phyloP scores from a whole-genome alignment of 2,329 filamentous ascomycete species.

The Colletotrichum orbiculare region DNA sequence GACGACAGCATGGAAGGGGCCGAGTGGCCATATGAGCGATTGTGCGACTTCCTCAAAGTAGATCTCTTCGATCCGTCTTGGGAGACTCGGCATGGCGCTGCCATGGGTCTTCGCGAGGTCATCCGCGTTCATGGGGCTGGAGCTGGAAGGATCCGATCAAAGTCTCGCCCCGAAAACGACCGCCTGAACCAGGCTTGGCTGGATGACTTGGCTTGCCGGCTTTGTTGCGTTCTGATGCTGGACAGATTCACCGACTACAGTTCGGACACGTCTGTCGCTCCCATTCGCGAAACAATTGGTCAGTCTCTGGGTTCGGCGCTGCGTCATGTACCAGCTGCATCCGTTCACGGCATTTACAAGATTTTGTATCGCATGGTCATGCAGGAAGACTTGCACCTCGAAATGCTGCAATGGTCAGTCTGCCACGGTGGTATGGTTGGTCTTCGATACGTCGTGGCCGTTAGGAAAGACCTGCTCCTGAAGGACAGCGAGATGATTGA shows the following conservation, averaged over 20 bases:
- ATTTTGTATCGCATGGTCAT: constrained; percentile 92
- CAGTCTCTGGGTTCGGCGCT: constrained; percentile 92
- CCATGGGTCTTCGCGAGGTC: constrained; percentile 93
- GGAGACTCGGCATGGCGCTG: constrained; percentile 96
- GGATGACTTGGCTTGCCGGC: constrained; percentile 92
- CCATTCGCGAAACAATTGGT: constrained; percentile 93
- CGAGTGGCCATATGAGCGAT: constrained; percentile 93
- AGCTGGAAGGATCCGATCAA: constrained; percentile 81
- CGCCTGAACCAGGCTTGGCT: constrained; percentile 85
- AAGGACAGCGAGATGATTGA: constrained; percentile 89
- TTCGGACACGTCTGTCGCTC: constrained; percentile 95
- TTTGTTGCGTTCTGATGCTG: constrained; percentile 96
- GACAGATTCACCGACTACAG: constrained; percentile 98
- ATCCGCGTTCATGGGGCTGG: constrained; percentile 91
- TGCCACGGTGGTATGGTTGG: constrained; percentile 99
- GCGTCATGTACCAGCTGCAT: constrained; percentile 81
- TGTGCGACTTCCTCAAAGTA: constrained; percentile 93
- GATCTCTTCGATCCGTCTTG: constrained; percentile 94
- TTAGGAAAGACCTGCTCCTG: constrained; percentile 90
- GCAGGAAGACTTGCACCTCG: constrained; percentile 82
- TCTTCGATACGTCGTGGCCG: constrained; percentile 91
- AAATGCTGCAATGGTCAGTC: constrained; percentile 87
- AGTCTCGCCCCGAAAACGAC: constrained; percentile 80
- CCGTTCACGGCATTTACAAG: constrained; percentile 85
- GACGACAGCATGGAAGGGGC: constrained; percentile 81